Conservation (phyloP, 2,329 filamentous ascomycete species). For the Pseudogymnoascus sp. region DNA sequence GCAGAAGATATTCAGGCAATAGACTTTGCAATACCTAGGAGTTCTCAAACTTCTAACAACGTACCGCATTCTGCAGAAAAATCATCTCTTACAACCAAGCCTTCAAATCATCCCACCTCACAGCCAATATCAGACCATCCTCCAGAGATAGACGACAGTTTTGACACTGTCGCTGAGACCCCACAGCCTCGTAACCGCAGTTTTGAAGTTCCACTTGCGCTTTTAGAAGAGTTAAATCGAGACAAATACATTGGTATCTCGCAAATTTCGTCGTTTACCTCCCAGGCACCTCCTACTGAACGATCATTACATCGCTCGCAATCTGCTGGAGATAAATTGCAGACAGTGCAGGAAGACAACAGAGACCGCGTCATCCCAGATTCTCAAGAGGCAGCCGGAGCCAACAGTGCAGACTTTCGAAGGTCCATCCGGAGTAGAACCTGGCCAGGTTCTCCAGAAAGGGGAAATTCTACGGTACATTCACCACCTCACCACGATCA, state of each 20-base stretch:
- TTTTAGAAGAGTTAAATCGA: slow-evolving; percentile 2
- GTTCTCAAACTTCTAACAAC: neutral
- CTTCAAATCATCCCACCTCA: neutral
- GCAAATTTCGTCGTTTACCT: slow-evolving; percentile 15
- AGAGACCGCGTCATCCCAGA: slow-evolving; percentile 28
- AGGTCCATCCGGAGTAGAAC: slow-evolving; percentile 17
- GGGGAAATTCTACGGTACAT: neutral
- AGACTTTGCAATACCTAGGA: neutral
- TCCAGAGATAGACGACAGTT: slow-evolving; percentile 1
- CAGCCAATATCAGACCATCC: neutral
- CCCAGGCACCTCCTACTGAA: neutral
- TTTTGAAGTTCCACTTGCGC: neutral
- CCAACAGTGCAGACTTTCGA: slow-evolving; percentile 21
- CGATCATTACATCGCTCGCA: neutral
- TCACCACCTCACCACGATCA: neutral
- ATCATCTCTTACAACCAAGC: neutral
- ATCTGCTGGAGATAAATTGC: slow-evolving; percentile 11
- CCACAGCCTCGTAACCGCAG: neutral
- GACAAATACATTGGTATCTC: neutral
- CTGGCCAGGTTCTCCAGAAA: neutral
- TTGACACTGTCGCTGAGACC: neutral
- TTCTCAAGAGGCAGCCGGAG: slow-evolving; percentile 28
- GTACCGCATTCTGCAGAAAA: neutral
- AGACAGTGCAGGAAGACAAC: slow-evolving; percentile 1
- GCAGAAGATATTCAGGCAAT: neutral